Evolutionary conservation across 768 basidiomycete genomes (phyloP).

Genomic region (Nidularia sp.): DNA sequence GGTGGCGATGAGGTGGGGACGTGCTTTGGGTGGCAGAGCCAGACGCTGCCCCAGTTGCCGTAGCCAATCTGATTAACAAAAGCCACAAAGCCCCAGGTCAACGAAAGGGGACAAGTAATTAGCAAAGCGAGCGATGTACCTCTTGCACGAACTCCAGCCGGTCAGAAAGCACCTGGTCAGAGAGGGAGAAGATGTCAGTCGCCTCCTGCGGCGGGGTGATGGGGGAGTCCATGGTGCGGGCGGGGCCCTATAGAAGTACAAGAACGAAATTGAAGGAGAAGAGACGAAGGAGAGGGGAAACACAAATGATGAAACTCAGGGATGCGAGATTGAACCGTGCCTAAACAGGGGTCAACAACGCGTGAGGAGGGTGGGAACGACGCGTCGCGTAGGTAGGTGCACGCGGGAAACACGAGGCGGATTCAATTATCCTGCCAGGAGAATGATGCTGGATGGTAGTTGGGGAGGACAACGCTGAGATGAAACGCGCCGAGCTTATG

Average conservation of each 20-base stretch:
- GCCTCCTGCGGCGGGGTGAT: constrained; percentile 25
- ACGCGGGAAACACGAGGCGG: constrained; percentile 1
- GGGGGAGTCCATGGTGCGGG: constrained; percentile 35
- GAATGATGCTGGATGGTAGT: too few relatives aligned
- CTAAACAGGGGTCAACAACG: constrained; percentile 37
- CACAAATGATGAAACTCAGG: constrained; percentile 9
- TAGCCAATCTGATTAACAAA: constrained; percentile 64
- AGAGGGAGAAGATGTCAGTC: constrained; percentile 69
- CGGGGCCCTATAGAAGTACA: constrained; percentile 57
- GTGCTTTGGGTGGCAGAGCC: constrained; percentile 68
- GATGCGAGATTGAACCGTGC: constrained; percentile 28
- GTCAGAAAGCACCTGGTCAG: constrained; percentile 68
- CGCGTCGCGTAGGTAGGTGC: constrained; percentile 16
- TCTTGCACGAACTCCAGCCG: constrained; percentile 74
- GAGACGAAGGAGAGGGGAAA: constrained; percentile 20
- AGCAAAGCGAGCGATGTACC: constrained; percentile 30
- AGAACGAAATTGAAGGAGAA: constrained; percentile 34
- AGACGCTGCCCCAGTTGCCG: constrained; percentile 93
- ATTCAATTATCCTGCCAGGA: neutral
- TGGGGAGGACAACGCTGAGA: too few relatives aligned
- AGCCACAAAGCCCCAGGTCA: neutral
- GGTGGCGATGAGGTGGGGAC: constrained; percentile 23
- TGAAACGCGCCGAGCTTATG: too few relatives aligned
- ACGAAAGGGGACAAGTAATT: too few relatives aligned
- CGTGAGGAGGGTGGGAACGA: constrained; percentile 25